phyloP scores from a whole-genome alignment of 1,284 basidiomycete species.

The Melampsora abietis-canadensis region DNA sequence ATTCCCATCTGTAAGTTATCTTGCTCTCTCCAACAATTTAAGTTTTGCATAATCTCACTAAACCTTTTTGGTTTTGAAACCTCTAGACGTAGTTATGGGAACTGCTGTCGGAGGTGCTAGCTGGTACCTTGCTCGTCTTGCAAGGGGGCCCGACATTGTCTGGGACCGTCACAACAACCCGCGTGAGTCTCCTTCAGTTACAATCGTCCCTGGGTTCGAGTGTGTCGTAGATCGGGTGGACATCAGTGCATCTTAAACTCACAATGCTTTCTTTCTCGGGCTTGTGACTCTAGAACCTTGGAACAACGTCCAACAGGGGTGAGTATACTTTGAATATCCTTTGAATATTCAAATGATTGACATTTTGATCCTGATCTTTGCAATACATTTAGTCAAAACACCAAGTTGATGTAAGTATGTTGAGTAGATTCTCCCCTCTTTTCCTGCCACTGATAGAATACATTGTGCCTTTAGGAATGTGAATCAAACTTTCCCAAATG shows the following conservation, averaged over 20 bases:
- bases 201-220: background rate
- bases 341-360: background rate
- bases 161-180: slow-evolving; percentile 39
- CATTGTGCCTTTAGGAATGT: slow-evolving; percentile 15
- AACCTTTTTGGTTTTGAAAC: background rate
- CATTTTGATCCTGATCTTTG: background rate
- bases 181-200: slow-evolving; percentile 5
- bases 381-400: slow-evolving; percentile 18
- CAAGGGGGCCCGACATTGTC: slow-evolving; percentile 30
- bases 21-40: background rate
- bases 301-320: slow-evolving; percentile 40
- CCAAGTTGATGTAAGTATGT: slow-evolving; percentile 24
- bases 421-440: background rate
- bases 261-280: background rate
- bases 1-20: slow-evolving; percentile 2
- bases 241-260: background rate
- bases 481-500: slow-evolving; percentile 35
- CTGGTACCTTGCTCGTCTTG: slow-evolving; percentile 30
- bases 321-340: background rate
- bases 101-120: slow-evolving; percentile 33
- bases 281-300: slow-evolving; percentile 14
- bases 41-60: slow-evolving; percentile 1
- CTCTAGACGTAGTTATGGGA: slow-evolving; percentile 29
- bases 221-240: background rate
- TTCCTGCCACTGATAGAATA: background rate